A percentile compares a stretch with the other conserved stretches of the same genome.
phyloP scores from a whole-genome alignment of 345 rosid genomes.

The Aquilaria yunnanensis region DNA sequence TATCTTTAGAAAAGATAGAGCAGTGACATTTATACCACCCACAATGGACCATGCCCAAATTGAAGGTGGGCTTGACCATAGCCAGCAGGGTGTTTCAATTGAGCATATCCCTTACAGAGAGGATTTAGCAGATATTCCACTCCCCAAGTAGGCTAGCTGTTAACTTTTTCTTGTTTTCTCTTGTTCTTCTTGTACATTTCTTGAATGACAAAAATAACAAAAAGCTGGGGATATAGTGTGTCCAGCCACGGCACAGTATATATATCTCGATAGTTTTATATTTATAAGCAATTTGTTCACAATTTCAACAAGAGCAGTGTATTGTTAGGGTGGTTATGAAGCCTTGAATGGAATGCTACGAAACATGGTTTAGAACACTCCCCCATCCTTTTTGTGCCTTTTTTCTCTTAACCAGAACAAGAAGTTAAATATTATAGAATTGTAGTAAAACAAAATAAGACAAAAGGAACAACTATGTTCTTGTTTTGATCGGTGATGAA shows the following conservation, averaged over 20 bases:
- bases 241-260: neutral
- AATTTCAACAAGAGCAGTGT: too few species aligned
- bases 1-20: constrained; percentile 39
- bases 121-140: constrained; percentile 41
- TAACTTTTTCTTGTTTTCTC: neutral
- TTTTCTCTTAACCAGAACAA: too few species aligned
- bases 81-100: neutral
- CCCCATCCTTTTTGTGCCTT: too few species aligned
- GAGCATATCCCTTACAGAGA: constrained; percentile 32
- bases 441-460: too few species aligned
- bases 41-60: constrained; percentile 2
- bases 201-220: neutral
- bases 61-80: constrained; percentile 19
- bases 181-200: neutral
- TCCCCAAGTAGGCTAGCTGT: constrained; percentile 23
- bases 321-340: too few species aligned
- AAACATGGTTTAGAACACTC: too few species aligned
- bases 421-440: too few species aligned
- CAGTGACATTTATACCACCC: constrained; percentile 31
- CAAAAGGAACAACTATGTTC: too few species aligned
- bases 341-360: too few species aligned
- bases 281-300: neutral
- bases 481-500: too few species aligned
- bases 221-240: neutral
- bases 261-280: neutral